These are phyloP conservation scores for Alternaria rosae DNA, from an alignment of 2,329 filamentous ascomycete species.

Conservation along the genomic window DNA sequence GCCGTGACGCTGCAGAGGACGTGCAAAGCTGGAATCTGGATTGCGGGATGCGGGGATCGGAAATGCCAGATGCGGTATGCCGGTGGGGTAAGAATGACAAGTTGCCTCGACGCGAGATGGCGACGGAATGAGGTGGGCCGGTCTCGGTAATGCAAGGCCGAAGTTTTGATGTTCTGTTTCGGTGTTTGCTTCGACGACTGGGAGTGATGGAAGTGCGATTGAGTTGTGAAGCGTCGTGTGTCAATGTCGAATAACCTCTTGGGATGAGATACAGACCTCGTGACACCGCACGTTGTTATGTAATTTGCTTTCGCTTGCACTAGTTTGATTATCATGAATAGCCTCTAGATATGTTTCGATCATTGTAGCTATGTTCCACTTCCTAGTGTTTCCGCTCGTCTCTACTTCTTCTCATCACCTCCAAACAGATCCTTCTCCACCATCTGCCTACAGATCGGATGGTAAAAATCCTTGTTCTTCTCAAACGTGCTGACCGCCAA, in stretches of 20 bases:
- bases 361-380: background rate
- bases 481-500: conserved; percentile 84
- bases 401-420: conserved; percentile 24
- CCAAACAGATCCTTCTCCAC: conserved; percentile 82
- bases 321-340: background rate
- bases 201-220: background rate
- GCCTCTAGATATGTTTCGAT: background rate
- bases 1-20: conserved; percentile 14
- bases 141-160: conserved; percentile 12
- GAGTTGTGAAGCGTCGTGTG: background rate
- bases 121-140: background rate
- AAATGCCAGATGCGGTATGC: conserved; percentile 35
- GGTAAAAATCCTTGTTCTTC: conserved; percentile 90
- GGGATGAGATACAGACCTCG: background rate
- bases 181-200: conserved; percentile 24
- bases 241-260: background rate
- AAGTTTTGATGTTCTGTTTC: conserved; percentile 9
- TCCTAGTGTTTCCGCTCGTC: background rate
- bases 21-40: background rate
- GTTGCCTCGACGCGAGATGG: conserved; percentile 9
- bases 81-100: conserved; percentile 25
- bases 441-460: conserved; percentile 83
- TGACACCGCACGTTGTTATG: background rate
- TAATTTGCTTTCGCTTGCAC: background rate
- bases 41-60: conserved; percentile 26